These are phyloP conservation scores for Mucor ambiguus DNA, from an alignment of 371 early-diverging fungal species.

Conservation along the genomic window DNA sequence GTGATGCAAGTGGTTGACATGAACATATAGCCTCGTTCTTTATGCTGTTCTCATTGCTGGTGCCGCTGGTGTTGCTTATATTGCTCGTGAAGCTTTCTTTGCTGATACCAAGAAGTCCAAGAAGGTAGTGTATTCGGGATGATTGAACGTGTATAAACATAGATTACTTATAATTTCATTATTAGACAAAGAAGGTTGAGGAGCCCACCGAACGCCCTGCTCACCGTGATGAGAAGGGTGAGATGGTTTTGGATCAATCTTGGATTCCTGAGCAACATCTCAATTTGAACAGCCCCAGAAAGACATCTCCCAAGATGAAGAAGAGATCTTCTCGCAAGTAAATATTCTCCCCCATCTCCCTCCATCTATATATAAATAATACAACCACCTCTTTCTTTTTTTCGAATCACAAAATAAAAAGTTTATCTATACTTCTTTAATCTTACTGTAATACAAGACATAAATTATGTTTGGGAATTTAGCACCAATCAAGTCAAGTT, in stretches of 20 bases:
- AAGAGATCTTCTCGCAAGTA: constrained; percentile 40
- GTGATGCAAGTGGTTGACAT: background rate
- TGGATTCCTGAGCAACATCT: constrained; percentile 54
- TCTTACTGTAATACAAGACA: background rate
- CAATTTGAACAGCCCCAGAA: constrained; percentile 34
- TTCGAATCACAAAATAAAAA: constrained; percentile 1
- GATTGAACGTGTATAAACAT: background rate
- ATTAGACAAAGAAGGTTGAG: constrained; percentile 36
- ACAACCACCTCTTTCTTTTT: background rate
- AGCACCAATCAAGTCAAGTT: background rate
- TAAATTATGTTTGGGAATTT: background rate
- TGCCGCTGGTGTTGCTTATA: constrained; percentile 45
- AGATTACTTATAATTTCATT: background rate
- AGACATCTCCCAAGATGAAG: constrained; percentile 47
- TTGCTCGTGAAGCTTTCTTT: constrained; percentile 51
- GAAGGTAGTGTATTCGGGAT: constrained; percentile 16
- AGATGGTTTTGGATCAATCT: constrained; percentile 54
- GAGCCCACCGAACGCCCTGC: constrained; percentile 38
- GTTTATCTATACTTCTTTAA: background rate
- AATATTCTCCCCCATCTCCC: background rate
- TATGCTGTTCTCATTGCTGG: constrained; percentile 47
- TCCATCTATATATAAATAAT: background rate
- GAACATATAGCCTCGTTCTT: constrained; percentile 35
- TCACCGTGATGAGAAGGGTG: constrained; percentile 56
- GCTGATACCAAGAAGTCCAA: constrained; percentile 36